Evolutionary conservation across 2,329 filamentous ascomycete genomes (phyloP), one percentile per base, ranked within the genome.

Genomic region (Waltergamsia citrina): DNA sequence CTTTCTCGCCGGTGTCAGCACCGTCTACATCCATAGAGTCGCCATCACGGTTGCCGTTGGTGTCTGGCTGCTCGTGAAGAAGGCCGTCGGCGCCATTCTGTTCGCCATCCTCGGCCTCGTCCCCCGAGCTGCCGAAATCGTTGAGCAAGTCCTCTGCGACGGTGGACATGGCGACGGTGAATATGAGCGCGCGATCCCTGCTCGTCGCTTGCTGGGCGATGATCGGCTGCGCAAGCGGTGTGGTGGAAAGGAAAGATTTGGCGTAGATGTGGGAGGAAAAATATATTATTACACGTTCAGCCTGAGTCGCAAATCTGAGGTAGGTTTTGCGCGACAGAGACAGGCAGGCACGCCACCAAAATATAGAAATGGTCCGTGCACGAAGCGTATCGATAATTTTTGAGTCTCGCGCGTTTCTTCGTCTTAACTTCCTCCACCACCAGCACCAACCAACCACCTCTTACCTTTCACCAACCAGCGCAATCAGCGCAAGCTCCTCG

Each of bases 131-230:
- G 7, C 53, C 59, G 37, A 62, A 60, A 36, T 93, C 85, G 51
- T 92, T 85, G 47, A 96, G 70, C 9, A 98, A 74, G 56, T 96
- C 90, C 51, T 96, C 88, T 41, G 85, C 90, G 42, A 93, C 72
- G 29, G 86, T 93, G 55, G 90, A 86, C 87, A 95, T 93, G 34
- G 41, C 57, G 50, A 37, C 37, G 42, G 18, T n/a, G n/a, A n/a
- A n/a, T n/a, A n/a, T n/a, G n/a, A n/a, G n/a, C n/a, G n/a, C n/a
- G n/a, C n/a, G n/a, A n/a, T n/a, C n/a, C n/a, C n/a, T n/a, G n/a
- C n/a, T n/a, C n/a, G n/a, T n/a, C n/a, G n/a, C n/a, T n/a, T n/a
- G n/a, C n/a, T n/a, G n/a, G n/a, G n/a, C n/a, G n/a, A n/a, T n/a
- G n/a, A n/a, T n/a, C n/a, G n/a, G n/a, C n/a, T n/a, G n/a, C n/a